These are phyloP conservation scores for Phaeosphaeriaceae sp. DNA, from an alignment of 2,329 filamentous ascomycete species.

Conservation along the genomic window DNA sequence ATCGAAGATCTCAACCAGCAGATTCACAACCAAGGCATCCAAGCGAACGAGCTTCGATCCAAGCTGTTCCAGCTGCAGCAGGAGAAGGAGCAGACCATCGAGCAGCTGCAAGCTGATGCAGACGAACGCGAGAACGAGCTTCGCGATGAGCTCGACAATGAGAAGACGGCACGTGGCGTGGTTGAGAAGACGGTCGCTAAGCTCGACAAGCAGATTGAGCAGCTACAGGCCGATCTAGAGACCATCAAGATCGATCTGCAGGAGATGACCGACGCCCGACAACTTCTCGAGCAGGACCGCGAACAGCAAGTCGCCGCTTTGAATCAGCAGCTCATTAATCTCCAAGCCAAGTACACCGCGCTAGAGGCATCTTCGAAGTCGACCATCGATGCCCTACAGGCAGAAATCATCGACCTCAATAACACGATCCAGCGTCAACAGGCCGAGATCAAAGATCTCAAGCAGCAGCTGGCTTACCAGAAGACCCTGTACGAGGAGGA, in stretches of 20 bases:
- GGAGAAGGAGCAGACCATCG: conserved; percentile 49
- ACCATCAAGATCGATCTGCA: conserved; percentile 29
- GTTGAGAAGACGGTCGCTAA: conserved; percentile 48
- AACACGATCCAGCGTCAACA: conserved; percentile 50
- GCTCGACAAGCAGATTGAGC: conserved; percentile 42
- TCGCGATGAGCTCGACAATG: conserved; percentile 48
- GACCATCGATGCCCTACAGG: conserved; percentile 40
- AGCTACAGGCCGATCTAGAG: conserved; percentile 44
- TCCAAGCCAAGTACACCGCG: conserved; percentile 39
- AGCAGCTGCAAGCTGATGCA: conserved; percentile 46
- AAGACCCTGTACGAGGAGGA: conserved; percentile 36
- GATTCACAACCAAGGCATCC: conserved; percentile 51
- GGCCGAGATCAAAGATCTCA: conserved; percentile 48
- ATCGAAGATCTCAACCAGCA: conserved; percentile 52
- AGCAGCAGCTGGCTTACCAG: conserved; percentile 33
- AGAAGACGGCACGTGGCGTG: conserved; percentile 48
- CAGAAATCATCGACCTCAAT: conserved; percentile 52
- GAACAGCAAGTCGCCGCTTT: conserved; percentile 46
- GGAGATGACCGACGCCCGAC: conserved; percentile 38
- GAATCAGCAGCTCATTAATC: conserved; percentile 42
- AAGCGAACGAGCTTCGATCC: conserved; percentile 58
- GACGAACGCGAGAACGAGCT: conserved; percentile 51
- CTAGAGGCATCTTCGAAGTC: conserved; percentile 42
- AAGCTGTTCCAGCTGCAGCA: conserved; percentile 58
- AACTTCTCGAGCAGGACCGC: conserved; percentile 41